These are phyloP conservation scores for Zymoseptoria passerinii DNA, from an alignment of 2,329 filamentous ascomycete genomes.

Conservation along the genomic window DNA sequence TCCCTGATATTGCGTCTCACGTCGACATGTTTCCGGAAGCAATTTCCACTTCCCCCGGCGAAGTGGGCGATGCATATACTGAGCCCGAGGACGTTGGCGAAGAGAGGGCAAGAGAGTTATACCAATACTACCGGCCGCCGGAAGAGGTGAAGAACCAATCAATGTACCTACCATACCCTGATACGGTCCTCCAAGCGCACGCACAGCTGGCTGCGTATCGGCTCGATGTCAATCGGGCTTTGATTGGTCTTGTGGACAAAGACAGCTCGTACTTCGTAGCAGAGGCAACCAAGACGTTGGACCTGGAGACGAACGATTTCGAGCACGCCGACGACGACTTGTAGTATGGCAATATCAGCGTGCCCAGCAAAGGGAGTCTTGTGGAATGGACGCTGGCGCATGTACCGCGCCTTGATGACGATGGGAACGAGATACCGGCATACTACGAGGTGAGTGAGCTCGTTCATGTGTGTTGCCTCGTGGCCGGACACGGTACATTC, in stretches of 20 bases:
- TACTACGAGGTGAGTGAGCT: conserved; percentile 28
- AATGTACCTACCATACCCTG: conserved; percentile 15
- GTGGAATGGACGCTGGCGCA: conserved; percentile 43
- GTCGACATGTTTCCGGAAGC: neutral
- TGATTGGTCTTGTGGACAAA: conserved; percentile 45
- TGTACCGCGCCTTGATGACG: conserved; percentile 6
- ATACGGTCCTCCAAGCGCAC: conserved; percentile 38
- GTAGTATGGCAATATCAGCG: conserved; percentile 40
- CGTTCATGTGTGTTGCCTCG: neutral
- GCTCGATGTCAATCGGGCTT: conserved; percentile 40
- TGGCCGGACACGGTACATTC: neutral
- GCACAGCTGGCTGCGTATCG: conserved; percentile 45
- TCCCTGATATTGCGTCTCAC: neutral
- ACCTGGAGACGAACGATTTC: conserved; percentile 23
- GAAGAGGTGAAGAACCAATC: conserved; percentile 10
- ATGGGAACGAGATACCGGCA: conserved; percentile 24
- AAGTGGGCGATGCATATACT: conserved; percentile 9
- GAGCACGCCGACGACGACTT: conserved; percentile 25
- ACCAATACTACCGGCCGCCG: conserved; percentile 20
- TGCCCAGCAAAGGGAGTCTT: conserved; percentile 53
- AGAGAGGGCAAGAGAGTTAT: conserved; percentile 20
- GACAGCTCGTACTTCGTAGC: conserved; percentile 45
- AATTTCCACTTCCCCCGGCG: neutral
- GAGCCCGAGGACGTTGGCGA: conserved; percentile 19
- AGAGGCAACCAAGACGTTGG: conserved; percentile 43